Evolutionary conservation across 2,329 filamentous ascomycete genomes (phyloP).

Genomic region (Capronia coronata): DNA sequence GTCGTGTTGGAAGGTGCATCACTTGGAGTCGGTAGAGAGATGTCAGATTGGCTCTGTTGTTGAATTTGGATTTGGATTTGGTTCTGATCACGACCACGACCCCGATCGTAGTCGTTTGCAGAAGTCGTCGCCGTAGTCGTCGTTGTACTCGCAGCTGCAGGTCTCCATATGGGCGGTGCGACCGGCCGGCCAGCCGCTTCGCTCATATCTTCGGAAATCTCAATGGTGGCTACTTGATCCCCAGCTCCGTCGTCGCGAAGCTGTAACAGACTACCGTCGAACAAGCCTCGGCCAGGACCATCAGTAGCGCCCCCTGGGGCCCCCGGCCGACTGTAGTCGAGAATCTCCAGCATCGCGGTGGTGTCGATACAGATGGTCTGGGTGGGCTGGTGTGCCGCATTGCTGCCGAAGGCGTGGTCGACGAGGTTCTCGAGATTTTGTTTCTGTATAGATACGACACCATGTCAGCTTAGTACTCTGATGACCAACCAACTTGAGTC

Average conservation of each 20-base stretch:
- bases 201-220: constrained; percentile 5
- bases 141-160: background rate
- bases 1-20: background rate
- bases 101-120: background rate
- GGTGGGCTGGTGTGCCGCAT: background rate
- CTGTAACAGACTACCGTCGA: constrained; percentile 5
- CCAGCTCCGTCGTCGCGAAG: background rate
- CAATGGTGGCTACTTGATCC: constrained; percentile 6
- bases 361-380: constrained; percentile 8
- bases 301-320: background rate
- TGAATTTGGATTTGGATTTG: background rate
- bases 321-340: constrained; percentile 7
- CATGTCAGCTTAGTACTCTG: background rate
- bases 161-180: constrained; percentile 7
- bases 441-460: background rate
- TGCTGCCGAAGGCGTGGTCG: constrained; percentile 4
- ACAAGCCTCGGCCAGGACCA: background rate
- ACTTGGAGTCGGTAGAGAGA: background rate
- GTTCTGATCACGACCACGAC: background rate
- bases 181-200: constrained; percentile 8
- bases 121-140: background rate
- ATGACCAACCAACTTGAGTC: background rate
- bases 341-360: constrained; percentile 8
- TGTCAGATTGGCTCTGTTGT: background rate
- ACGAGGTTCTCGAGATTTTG: constrained; percentile 4